Evolutionary conservation across 306 rosid species (phyloP).

Genomic region (Sechiopsis laciniata): DNA sequence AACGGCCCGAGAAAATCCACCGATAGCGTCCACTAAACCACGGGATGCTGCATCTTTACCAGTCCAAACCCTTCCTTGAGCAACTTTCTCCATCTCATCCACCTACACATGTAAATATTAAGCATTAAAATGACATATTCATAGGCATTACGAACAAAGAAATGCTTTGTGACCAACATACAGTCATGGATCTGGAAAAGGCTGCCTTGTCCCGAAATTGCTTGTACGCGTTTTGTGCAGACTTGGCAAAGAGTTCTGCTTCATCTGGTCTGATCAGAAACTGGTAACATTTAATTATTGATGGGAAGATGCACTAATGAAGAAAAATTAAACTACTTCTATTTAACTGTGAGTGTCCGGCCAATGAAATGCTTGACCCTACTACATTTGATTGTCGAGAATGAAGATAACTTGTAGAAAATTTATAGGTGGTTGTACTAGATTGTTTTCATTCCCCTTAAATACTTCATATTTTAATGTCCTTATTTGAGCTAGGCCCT

Average conservation of each 20-base stretch:
- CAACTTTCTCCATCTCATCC: conserved; percentile 89
- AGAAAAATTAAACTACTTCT: conserved; percentile 35
- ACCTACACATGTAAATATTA: conserved; percentile 38
- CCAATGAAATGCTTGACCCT: too few species aligned
- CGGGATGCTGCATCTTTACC: conserved; percentile 73
- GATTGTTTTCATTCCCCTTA: too few species aligned
- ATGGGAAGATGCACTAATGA: neutral
- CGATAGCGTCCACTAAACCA: conserved; percentile 85
- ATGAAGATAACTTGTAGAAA: too few species aligned
- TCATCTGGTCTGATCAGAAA: conserved; percentile 63
- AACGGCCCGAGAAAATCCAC: conserved; percentile 84
- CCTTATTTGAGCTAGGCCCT: neutral
- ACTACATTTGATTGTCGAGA: too few species aligned
- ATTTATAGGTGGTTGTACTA: too few species aligned
- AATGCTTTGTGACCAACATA: conserved; percentile 29
- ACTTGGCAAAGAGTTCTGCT: conserved; percentile 81
- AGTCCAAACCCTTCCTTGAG: conserved; percentile 93
- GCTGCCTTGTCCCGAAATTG: conserved; percentile 95
- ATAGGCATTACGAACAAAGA: neutral
- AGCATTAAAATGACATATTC: conserved; percentile 4
- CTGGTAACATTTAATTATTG: conserved; percentile 2
- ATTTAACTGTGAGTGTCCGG: too few species aligned
- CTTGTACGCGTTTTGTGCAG: conserved; percentile 57
- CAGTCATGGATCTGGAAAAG: conserved; percentile 74
- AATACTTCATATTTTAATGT: too few species aligned